These are phyloP conservation scores for Cutaneotrichosporon sp. DNA, from an alignment of 1,284 basidiomycete genomes.

Conservation along the genomic window DNA sequence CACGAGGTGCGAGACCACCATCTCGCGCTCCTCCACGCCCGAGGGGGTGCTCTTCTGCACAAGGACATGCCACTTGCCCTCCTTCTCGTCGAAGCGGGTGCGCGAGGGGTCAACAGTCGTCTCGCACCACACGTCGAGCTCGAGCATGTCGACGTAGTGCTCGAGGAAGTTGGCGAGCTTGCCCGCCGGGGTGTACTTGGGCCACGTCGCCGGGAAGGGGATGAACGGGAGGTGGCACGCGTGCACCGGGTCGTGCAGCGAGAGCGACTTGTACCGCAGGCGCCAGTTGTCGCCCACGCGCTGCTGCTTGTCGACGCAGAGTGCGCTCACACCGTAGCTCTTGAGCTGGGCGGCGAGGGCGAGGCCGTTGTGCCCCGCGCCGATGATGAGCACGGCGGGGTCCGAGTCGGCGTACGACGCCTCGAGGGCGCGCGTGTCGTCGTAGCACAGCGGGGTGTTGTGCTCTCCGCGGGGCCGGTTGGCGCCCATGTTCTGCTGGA, in stretches of 20 bases:
- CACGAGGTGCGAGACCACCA: slow-evolving; percentile 58
- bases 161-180: slow-evolving; percentile 71
- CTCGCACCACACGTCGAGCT: slow-evolving; percentile 67
- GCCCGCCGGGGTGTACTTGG: slow-evolving; percentile 42
- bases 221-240: slow-evolving; percentile 39
- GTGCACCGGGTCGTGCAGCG: slow-evolving; percentile 65
- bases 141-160: slow-evolving; percentile 64
- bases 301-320: slow-evolving; percentile 61
- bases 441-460: slow-evolving; percentile 39
- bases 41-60: slow-evolving; percentile 54
- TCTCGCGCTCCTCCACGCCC: slow-evolving; percentile 53
- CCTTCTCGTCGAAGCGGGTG: slow-evolving; percentile 56
- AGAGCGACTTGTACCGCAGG: slow-evolving; percentile 61
- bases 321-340: slow-evolving; percentile 58
- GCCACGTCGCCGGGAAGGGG: slow-evolving; percentile 42
- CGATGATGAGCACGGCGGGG: slow-evolving; percentile 57
- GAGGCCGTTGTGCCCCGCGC: slow-evolving; percentile 67
- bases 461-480: slow-evolving; percentile 46
- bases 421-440: slow-evolving; percentile 48
- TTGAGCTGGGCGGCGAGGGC: slow-evolving; percentile 64
- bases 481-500: slow-evolving; percentile 57
- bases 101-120: slow-evolving; percentile 55
- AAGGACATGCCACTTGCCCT: slow-evolving; percentile 61
- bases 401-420: slow-evolving; percentile 52
- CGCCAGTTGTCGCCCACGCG: slow-evolving; percentile 65